phyloP scores from a whole-genome alignment of 1,284 basidiomycete genomes.

The Irpex sp. region DNA sequence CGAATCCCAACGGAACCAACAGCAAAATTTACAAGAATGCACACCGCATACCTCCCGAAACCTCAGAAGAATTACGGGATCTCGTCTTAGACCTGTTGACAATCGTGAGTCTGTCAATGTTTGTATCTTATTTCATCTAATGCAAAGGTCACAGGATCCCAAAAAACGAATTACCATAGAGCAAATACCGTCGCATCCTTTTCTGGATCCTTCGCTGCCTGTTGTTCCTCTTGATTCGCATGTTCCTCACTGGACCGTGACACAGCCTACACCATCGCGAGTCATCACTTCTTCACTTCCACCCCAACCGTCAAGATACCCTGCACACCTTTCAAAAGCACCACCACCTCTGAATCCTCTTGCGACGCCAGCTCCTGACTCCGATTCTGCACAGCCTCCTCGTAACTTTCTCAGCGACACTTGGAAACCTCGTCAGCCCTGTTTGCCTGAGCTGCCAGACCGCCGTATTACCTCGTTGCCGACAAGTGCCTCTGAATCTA shows the following conservation, averaged over 20 bases:
- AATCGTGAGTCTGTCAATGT: slow-evolving; percentile 11
- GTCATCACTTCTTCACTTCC: not conserved
- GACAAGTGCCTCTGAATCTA: not conserved
- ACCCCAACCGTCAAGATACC: not conserved
- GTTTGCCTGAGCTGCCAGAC: not conserved
- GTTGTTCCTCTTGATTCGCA: not conserved
- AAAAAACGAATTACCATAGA: slow-evolving; percentile 18
- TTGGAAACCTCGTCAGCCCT: not conserved
- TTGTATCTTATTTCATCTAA: not conserved
- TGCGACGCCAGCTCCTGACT: not conserved
- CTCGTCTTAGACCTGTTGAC: slow-evolving; percentile 18
- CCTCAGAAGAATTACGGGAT: slow-evolving; percentile 15
- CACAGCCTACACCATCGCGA: not conserved
- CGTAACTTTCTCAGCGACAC: slow-evolving; percentile 2
- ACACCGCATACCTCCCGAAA: slow-evolving; percentile 3
- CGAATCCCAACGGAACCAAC: slow-evolving; percentile 5
- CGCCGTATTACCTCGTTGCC: slow-evolving; percentile 1
- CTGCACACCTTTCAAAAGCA: not conserved
- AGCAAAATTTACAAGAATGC: slow-evolving; percentile 14
- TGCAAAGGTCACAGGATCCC: slow-evolving; percentile 13
- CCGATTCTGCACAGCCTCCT: not conserved
- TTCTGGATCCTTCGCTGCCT: slow-evolving; percentile 17
- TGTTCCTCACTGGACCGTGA: not conserved
- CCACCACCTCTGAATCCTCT: not conserved
- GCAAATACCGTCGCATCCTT: slow-evolving; percentile 18